phyloP scores from a whole-genome alignment of 768 basidiomycete species.

The Cubamyces lactineus region DNA sequence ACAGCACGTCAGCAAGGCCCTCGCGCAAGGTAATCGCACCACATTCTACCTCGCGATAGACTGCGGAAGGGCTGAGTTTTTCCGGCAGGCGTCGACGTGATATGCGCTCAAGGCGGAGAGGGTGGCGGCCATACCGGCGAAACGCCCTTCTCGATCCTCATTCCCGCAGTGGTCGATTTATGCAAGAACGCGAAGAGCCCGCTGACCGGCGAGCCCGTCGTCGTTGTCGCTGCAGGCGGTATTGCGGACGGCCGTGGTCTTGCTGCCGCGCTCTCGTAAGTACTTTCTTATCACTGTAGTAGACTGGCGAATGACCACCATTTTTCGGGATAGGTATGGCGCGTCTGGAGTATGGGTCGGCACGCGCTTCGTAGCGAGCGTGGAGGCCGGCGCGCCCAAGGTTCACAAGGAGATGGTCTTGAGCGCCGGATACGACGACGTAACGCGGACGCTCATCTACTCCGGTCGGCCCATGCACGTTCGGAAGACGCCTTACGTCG shows the following conservation, averaged over 20 bases:
- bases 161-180: slow-evolving; percentile 82
- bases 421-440: slow-evolving; percentile 77
- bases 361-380: slow-evolving; percentile 83
- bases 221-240: slow-evolving; percentile 85
- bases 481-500: slow-evolving; percentile 78
- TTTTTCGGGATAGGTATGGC: slow-evolving; percentile 57
- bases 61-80: neutral
- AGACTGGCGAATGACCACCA: neutral
- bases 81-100: slow-evolving; percentile 76
- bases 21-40: slow-evolving; percentile 59
- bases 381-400: slow-evolving; percentile 78
- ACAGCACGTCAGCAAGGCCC: slow-evolving; percentile 73
- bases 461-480: slow-evolving; percentile 82
- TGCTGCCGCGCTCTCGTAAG: slow-evolving; percentile 71
- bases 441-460: slow-evolving; percentile 70
- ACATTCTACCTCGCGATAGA: neutral
- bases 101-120: slow-evolving; percentile 87
- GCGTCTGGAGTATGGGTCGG: slow-evolving; percentile 89
- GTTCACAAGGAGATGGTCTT: slow-evolving; percentile 71
- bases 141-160: slow-evolving; percentile 77
- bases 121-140: slow-evolving; percentile 91
- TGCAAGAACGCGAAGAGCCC: slow-evolving; percentile 71
- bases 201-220: slow-evolving; percentile 73
- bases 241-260: slow-evolving; percentile 83
- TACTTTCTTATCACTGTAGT: neutral